These are phyloP conservation scores for Chlorella vulgaris DNA, from an alignment of 139 green algal genomes.

Conservation along the genomic window DNA sequence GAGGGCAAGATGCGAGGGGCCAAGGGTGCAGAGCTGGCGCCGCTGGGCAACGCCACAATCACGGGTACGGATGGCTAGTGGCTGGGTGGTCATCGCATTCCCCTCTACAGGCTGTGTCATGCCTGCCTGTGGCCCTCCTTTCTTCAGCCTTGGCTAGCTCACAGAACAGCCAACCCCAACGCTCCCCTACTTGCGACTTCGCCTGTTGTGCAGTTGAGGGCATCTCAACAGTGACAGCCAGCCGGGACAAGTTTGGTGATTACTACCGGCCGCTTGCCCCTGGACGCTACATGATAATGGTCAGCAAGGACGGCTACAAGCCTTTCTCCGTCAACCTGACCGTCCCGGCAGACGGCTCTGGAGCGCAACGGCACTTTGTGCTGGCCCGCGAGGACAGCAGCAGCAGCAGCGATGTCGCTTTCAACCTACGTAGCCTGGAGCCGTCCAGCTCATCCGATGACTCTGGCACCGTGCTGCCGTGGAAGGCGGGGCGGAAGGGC, in stretches of 20 bases:
- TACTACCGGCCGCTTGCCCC: conserved; percentile 72
- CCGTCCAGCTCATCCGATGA: neutral
- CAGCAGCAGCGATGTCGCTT: neutral
- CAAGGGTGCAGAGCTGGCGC: conserved; percentile 36
- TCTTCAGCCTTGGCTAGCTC: too few species aligned
- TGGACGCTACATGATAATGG: conserved; percentile 63
- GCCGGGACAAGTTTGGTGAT: conserved; percentile 44
- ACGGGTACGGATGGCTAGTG: neutral
- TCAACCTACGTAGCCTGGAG: neutral
- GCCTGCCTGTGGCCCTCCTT: too few species aligned
- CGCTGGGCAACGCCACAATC: conserved; percentile 31
- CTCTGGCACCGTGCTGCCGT: neutral
- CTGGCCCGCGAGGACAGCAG: conserved; percentile 23
- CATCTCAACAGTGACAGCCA: conserved; percentile 43
- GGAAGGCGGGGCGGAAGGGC: neutral
- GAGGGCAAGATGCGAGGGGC: conserved; percentile 17
- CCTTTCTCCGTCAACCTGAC: conserved; percentile 10
- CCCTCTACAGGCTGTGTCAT: neutral
- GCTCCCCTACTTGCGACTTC: neutral
- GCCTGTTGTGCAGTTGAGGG: conserved; percentile 45
- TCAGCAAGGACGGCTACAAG: conserved; percentile 41
- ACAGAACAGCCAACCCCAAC: too few species aligned
- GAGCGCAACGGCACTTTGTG: conserved; percentile 39
- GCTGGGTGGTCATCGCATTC: neutral
- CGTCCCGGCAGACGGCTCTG: conserved; percentile 43